Evolutionary conservation across 1,284 basidiomycete genomes (phyloP).

Genomic region (Tetrapyrgos nigripes): DNA sequence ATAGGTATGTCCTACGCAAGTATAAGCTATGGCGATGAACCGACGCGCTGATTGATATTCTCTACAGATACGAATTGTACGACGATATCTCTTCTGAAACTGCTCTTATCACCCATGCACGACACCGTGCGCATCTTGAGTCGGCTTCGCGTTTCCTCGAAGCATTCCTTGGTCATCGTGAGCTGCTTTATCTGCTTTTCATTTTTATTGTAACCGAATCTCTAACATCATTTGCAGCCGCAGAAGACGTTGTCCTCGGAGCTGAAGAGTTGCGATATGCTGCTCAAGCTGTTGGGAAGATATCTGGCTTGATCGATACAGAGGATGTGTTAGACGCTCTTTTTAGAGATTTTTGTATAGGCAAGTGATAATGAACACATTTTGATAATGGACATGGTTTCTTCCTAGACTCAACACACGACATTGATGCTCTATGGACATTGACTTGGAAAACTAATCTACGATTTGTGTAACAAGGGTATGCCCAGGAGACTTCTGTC

Average conservation of each 20-base stretch:
- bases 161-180: conserved; percentile 69
- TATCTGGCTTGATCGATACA: conserved; percentile 76
- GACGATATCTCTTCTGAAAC: conserved; percentile 39
- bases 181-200: conserved; percentile 26
- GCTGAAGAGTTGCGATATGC: conserved; percentile 90
- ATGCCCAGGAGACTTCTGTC: too few species aligned
- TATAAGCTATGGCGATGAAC: neutral
- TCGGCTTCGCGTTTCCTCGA: conserved; percentile 68
- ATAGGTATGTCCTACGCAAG: conserved; percentile 46
- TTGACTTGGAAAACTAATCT: too few species aligned
- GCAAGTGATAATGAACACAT: too few species aligned
- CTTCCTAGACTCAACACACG: too few species aligned
- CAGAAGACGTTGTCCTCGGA: conserved; percentile 74
- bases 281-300: conserved; percentile 78
- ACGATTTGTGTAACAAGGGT: too few species aligned
- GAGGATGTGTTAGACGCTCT: conserved; percentile 85
- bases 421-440: too few species aligned
- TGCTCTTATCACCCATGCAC: conserved; percentile 79
- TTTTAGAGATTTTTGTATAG: conserved; percentile 87
- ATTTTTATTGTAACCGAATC: neutral
- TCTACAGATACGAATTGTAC: conserved; percentile 43
- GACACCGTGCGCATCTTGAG: conserved; percentile 81
- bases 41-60: neutral
- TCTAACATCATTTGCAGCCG: conserved; percentile 32
- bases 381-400: too few species aligned